Evolutionary conservation across 306 rosid genomes (phyloP), one percentile per base, ranked within the genome.

Genomic region (Gillenia trifoliata): DNA sequence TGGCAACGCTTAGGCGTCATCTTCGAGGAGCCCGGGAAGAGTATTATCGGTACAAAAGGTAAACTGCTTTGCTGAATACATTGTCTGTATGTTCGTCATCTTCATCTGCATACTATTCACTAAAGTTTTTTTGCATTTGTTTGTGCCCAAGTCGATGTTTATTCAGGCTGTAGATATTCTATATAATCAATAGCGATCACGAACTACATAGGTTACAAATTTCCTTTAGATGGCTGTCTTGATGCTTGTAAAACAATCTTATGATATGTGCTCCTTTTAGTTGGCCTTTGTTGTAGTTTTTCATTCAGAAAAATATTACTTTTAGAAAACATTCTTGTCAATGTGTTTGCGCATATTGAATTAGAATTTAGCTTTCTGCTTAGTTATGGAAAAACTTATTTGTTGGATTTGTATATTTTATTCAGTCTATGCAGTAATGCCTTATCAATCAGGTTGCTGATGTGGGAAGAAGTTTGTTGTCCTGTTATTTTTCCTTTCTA

Each of bases 31-130:
- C 99, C 70, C 84, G 87, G 72, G 99, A 92, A 80, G 95, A 90
- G 85, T 94, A 94, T 86, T 90, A 87, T 75, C 90, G 99, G 33
- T 91, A 84, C 77, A 94, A 92, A 87, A 94, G 99, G 99, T 92
- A 85, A 78, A 68, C 28, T 60, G 59, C 40, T 64, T 75, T 49
- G 55, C 79, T 63, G 31, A 22, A 43, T 23, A 49, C 38, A 68
- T 23, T 8, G 23, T 26, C 71, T 41, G 3, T 17, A 29, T 68
- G 59, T 29, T 68, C 26, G 25, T 66, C 31, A 16, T 68, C 59
- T 28, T 66, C 31, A 29, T 41, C 31, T 15, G 55, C 38, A 13
- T 45, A 8, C 10, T 17, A 47, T 68, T 68, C 40, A 16, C 25
- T 17, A 2, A 45, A 77, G 75, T 64, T 60, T 36, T 75, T 62